A percentile compares a stretch with the other conserved stretches of the same genome.
phyloP scores from a whole-genome alignment of 148 eudicot species.

The Chenopodium formosanum region DNA sequence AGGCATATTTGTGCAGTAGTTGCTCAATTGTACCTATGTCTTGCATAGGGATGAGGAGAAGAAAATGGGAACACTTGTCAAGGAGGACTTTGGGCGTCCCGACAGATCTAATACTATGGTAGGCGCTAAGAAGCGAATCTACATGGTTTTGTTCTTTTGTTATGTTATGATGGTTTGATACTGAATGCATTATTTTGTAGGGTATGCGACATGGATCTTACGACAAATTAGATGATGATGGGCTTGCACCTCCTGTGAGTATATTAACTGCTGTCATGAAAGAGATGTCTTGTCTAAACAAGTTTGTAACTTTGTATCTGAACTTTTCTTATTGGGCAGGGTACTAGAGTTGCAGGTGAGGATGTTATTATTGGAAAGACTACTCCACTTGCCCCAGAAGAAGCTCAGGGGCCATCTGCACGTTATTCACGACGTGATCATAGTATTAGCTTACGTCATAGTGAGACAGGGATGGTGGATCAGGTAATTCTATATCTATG shows the following conservation, averaged over 20 bases:
- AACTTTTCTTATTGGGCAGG: slow-evolving; percentile 39
- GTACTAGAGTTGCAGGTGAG: slow-evolving; percentile 94
- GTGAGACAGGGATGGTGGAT: slow-evolving; percentile 94
- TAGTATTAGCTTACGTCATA: slow-evolving; percentile 93
- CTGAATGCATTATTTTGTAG: slow-evolving; percentile 30
- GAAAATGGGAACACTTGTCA: slow-evolving; percentile 95
- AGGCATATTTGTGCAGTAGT: not conserved
- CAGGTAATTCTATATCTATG: slow-evolving; percentile 44
- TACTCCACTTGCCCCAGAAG: slow-evolving; percentile 81
- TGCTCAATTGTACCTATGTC: slow-evolving; percentile 11
- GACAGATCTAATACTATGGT: slow-evolving; percentile 95
- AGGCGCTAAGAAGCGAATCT: slow-evolving; percentile 10
- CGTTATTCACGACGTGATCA: slow-evolving; percentile 83
- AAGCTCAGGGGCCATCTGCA: slow-evolving; percentile 73
- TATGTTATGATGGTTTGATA: slow-evolving; percentile 2
- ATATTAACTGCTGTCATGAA: not conserved
- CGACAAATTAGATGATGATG: slow-evolving; percentile 96
- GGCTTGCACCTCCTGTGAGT: slow-evolving; percentile 98
- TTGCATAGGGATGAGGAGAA: slow-evolving; percentile 81
- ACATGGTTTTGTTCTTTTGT: slow-evolving; percentile 1
- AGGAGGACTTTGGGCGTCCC: slow-evolving; percentile 93
- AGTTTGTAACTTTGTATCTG: slow-evolving; percentile 1
- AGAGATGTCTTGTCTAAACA: not conserved
- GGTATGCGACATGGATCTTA: slow-evolving; percentile 99
- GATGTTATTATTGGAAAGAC: slow-evolving; percentile 99